Conservation (phyloP, 257 asterid genomes). For the Lavandula angustifolia region DNA sequence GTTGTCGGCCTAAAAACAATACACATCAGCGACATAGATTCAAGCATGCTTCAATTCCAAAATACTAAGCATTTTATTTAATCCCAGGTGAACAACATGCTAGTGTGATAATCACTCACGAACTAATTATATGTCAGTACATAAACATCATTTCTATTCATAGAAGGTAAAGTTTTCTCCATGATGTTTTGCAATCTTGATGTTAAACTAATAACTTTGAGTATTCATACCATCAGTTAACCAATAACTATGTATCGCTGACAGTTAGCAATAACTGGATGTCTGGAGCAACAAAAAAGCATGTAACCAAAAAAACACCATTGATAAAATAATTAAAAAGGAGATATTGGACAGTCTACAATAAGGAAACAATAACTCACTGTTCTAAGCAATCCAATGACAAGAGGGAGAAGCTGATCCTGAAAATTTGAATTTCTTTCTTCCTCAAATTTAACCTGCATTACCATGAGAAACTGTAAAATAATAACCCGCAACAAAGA, state of each 20-base stretch:
- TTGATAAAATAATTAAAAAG: conserved; percentile 15
- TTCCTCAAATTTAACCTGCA: conserved; percentile 81
- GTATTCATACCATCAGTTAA: conserved; percentile 11
- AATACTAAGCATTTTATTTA: conserved; percentile 9
- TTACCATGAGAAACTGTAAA: conserved; percentile 20
- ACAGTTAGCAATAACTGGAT: conserved; percentile 20
- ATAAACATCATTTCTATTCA: not conserved
- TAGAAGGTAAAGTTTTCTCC: conserved; percentile 6
- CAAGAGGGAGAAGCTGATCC: conserved; percentile 89
- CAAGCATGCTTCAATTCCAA: conserved; percentile 2
- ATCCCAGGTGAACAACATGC: not conserved
- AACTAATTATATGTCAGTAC: conserved; percentile 23
- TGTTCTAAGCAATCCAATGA: conserved; percentile 95
- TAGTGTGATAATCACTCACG: not conserved
- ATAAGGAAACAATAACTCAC: conserved; percentile 50
- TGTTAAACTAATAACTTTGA: not conserved
- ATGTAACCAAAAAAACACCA: conserved; percentile 5
- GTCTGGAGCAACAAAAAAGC: conserved; percentile 18
- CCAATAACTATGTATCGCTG: conserved; percentile 4
- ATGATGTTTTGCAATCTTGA: conserved; percentile 16
- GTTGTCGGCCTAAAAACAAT: not conserved
- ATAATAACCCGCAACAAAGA: conserved; percentile 23
- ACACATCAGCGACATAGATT: conserved; percentile 14
- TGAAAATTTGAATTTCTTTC: conserved; percentile 69
- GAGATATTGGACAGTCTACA: conserved; percentile 19